Conservation (phyloP, 176 grass and related monocot genomes). For the Otatea glauca region DNA sequence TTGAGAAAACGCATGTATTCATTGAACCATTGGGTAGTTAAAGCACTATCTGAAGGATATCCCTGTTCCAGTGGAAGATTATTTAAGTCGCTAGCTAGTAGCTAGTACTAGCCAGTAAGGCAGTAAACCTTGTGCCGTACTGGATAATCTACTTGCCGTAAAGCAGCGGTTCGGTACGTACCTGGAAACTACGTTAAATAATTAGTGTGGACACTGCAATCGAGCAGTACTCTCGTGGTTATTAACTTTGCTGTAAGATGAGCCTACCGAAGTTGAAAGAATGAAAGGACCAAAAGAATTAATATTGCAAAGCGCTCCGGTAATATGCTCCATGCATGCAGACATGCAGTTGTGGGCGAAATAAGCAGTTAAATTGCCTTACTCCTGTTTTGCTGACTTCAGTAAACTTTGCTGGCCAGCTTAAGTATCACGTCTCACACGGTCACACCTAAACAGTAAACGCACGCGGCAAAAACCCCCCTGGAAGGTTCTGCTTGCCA, state of each 20-base stretch:
- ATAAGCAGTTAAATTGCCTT: not conserved
- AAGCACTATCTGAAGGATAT: not conserved
- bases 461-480: not conserved
- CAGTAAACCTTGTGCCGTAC: not conserved
- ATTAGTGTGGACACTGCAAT: not conserved
- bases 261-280: not conserved
- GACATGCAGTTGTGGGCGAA: not conserved
- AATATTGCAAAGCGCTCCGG: not conserved
- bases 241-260: not conserved
- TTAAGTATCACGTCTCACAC: not conserved
- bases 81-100: not conserved
- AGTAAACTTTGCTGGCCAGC: not conserved
- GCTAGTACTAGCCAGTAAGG: too few species aligned
- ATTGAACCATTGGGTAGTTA: not conserved
- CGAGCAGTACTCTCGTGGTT: not conserved
- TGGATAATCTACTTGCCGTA: not conserved
- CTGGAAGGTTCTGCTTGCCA: constrained; percentile 32
- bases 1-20: not conserved
- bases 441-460: not conserved
- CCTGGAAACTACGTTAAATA: not conserved
- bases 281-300: not conserved
- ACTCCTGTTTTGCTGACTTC: not conserved
- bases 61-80: not conserved
- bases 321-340: not conserved
- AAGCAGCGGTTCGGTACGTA: not conserved